Conservation (phyloP, 108 stramenopile genomes). For the Parmales sp. region DNA sequence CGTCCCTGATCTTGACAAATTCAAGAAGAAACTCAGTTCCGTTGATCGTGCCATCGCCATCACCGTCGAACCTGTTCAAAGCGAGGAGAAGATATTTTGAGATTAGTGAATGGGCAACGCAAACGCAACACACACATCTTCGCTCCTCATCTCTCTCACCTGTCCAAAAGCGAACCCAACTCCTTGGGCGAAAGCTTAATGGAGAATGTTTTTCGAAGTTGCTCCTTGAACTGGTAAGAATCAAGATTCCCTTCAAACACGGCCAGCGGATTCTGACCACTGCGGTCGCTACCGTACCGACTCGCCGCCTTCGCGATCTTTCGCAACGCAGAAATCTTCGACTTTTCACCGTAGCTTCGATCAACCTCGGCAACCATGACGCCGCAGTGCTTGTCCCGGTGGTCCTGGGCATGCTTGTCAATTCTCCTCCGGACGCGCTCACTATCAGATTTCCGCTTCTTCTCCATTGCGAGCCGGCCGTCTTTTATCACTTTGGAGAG, state of each 20-base stretch:
- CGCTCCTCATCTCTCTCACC: too few relatives aligned
- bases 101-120: too few relatives aligned
- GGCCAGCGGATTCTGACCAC: background rate
- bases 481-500: background rate
- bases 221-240: background rate
- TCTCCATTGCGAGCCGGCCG: background rate
- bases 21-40: background rate
- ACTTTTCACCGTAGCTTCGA: background rate
- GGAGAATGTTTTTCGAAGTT: slow-evolving; percentile 13
- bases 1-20: background rate
- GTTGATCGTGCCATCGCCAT: background rate
- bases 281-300: background rate
- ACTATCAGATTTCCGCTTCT: background rate
- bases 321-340: background rate
- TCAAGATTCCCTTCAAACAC: background rate
- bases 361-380: background rate
- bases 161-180: background rate
- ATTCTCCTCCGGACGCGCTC: background rate
- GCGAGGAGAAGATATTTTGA: too few relatives aligned
- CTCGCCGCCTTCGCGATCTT: background rate
- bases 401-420: background rate
- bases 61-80: background rate
- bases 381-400: background rate
- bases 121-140: too few relatives aligned
- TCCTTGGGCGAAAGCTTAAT: background rate